phyloP scores from a whole-genome alignment of 192 early-diverging fungal genomes.

The Ramicandelaber brevisporus region DNA sequence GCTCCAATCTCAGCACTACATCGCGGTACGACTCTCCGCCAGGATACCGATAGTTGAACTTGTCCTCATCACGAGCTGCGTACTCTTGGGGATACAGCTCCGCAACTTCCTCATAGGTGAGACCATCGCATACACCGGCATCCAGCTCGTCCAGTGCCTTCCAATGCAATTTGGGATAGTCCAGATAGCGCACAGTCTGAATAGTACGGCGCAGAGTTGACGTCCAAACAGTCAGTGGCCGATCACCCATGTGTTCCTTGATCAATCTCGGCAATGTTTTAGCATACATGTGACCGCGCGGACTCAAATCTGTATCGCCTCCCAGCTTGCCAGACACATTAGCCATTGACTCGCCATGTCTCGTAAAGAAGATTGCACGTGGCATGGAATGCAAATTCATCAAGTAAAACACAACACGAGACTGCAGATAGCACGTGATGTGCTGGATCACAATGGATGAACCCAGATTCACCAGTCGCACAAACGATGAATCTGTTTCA shows the following conservation, averaged over 20 bases:
- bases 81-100: slow-evolving; percentile 80
- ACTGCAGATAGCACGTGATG: slow-evolving; percentile 86
- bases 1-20: slow-evolving; percentile 86
- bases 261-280: slow-evolving; percentile 60
- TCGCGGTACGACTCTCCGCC: slow-evolving; percentile 85
- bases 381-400: slow-evolving; percentile 98
- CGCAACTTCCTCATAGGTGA: slow-evolving; percentile 98
- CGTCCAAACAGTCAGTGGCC: slow-evolving; percentile 79
- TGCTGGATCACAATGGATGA: slow-evolving; percentile 76
- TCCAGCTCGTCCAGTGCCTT: slow-evolving; percentile 96
- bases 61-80: slow-evolving; percentile 85
- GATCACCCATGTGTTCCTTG: slow-evolving; percentile 39
- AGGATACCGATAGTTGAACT: slow-evolving; percentile 73
- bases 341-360: slow-evolving; percentile 84
- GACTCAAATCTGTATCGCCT: slow-evolving; percentile 75
- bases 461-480: slow-evolving; percentile 91
- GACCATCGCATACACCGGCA: slow-evolving; percentile 89
- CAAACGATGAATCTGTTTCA: slow-evolving; percentile 51
- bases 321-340: slow-evolving; percentile 85
- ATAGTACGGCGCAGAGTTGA: slow-evolving; percentile 84
- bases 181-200: slow-evolving; percentile 55
- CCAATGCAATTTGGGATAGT: slow-evolving; percentile 82
- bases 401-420: slow-evolving; percentile 90
- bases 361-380: slow-evolving; percentile 73
- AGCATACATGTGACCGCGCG: slow-evolving; percentile 70